phyloP scores from a whole-genome alignment of 805 yeast species.

The Saccharomycopsis lassenensis region DNA sequence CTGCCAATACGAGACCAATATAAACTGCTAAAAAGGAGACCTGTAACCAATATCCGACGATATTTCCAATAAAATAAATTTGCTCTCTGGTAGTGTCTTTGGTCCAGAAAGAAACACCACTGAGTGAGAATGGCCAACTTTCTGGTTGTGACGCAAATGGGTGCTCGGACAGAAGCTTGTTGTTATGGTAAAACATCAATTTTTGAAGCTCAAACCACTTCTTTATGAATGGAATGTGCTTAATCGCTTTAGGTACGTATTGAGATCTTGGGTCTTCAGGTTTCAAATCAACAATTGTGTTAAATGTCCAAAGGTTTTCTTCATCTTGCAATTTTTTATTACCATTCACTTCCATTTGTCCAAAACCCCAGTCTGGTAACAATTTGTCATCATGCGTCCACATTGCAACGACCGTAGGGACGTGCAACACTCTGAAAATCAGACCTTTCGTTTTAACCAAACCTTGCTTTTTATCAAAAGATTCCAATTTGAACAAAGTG shows the following conservation, averaged over 20 bases:
- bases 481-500: conserved; percentile 68
- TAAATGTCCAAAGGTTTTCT: conserved; percentile 68
- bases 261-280: conserved; percentile 42
- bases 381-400: conserved; percentile 81
- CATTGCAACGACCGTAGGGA: conserved; percentile 81
- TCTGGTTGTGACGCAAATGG: conserved; percentile 93
- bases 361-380: conserved; percentile 92
- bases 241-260: conserved; percentile 56
- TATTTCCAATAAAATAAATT: conserved; percentile 84
- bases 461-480: conserved; percentile 40
- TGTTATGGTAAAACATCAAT: conserved; percentile 87
- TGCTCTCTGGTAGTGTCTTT: conserved; percentile 48
- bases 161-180: conserved; percentile 75
- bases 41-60: conserved; percentile 85
- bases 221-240: conserved; percentile 56
- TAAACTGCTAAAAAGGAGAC: conserved; percentile 51
- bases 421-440: conserved; percentile 62
- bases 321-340: conserved; percentile 66
- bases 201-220: conserved; percentile 88
- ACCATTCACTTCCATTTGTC: conserved; percentile 91
- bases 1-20: conserved; percentile 56
- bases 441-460: conserved; percentile 61
- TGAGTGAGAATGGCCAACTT: conserved; percentile 79
- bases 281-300: conserved; percentile 50
- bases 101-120: conserved; percentile 97